Conservation (phyloP, 768 basidiomycete genomes). For the Terana coerulea region DNA sequence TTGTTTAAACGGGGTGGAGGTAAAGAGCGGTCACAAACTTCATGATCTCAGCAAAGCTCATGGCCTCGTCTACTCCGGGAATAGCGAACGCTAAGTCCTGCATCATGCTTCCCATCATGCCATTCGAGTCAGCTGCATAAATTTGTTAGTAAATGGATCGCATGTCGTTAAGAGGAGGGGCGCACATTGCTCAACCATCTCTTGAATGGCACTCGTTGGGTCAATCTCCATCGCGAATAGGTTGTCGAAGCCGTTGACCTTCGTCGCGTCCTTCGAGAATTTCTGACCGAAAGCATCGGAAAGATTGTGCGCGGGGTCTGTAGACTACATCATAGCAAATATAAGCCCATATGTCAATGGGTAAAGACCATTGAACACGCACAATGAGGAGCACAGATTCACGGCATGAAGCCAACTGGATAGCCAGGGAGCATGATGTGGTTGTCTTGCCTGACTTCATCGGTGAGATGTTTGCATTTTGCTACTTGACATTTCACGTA, state of each 20-base stretch:
- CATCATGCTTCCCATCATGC: constrained; percentile 99
- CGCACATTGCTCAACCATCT: constrained; percentile 96
- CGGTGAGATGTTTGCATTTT: not conserved
- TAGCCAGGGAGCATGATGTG: constrained; percentile 96
- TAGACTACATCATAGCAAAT: constrained; percentile 57
- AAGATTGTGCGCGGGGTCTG: constrained; percentile 99
- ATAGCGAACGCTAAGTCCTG: constrained; percentile 99
- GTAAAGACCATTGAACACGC: constrained; percentile 29
- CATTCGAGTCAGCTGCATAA: constrained; percentile 73
- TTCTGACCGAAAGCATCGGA: constrained; percentile 99
- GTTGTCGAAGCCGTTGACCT: constrained; percentile 96
- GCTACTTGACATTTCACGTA: constrained; percentile 33
- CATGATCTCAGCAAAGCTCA: constrained; percentile 99
- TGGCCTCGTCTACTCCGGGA: constrained; percentile 98
- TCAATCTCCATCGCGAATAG: constrained; percentile 99
- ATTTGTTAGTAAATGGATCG: not conserved
- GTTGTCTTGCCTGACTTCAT: constrained; percentile 86
- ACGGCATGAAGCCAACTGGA: constrained; percentile 84
- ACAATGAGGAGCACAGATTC: constrained; percentile 98
- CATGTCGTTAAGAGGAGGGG: not conserved
- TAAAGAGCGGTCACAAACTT: constrained; percentile 55
- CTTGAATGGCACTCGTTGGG: constrained; percentile 94
- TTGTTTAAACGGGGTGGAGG: not conserved
- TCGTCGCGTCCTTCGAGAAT: constrained; percentile 98
- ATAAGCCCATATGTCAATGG: not conserved